Base-by-base conservation (phyloP, 371 early-diverging fungal species). In the Globomyces sp. region DNA sequence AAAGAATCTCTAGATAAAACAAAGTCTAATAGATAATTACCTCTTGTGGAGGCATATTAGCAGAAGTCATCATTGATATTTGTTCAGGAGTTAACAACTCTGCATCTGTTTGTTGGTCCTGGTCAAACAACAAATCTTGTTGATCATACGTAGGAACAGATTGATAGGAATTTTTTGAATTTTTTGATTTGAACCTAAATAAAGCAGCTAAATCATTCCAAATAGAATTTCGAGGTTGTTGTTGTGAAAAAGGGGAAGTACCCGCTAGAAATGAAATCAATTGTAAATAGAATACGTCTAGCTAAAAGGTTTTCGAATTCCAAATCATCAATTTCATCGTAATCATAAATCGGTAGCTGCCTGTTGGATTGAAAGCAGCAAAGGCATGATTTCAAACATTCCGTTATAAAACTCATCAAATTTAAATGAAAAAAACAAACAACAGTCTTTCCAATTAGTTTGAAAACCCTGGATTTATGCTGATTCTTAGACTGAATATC, bases 321-420 rank as follows among this genome's bases (percentile, higher is more conserved):
- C 49, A 74, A 60, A 67, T 74, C 74, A 50, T 74, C 74, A 49
- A 74, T 74, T 50, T 71, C 72, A 43, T 71, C 72, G 44, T 71
- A 71, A 59, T 71, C 72, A 49, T 68, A 71, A 5, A 45, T 48
- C n/a, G 63, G 68, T 41, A 10, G 39, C n/a, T 57, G 49, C 46
- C 64, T 4, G 4, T 57, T 57, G 49, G 49, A 44, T 46, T 48
- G 34, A 37, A 60, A 49, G 48, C 48, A 49, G 61, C 61, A 60
- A 49, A 46, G 44, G 50, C 61, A 49, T 42, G 61, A 49, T 46
- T 60, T 60, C 48, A 49, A 49, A 49, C 13, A 49, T 24, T 24
- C 24, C 24, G 24, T 24, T 24, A 24, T 24, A 24, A 24, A 24
- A 24, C 24, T 24, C 24, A 24, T 24, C 24, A 24, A 24, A 24